Conservation (phyloP, 352 stramenopile genomes). For the Globisporangium radiosum region DNA sequence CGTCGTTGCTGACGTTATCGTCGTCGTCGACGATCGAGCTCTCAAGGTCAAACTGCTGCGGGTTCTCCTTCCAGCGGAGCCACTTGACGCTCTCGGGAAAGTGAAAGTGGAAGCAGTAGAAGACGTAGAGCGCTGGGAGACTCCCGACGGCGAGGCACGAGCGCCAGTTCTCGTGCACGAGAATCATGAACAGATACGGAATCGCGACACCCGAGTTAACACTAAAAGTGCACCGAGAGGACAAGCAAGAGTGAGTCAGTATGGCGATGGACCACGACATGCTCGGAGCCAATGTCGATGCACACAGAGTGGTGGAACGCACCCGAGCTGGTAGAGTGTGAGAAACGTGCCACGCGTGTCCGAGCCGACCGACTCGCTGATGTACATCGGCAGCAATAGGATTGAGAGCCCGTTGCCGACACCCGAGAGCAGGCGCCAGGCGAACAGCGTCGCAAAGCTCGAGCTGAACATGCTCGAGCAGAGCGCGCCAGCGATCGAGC, state of each 20-base stretch:
- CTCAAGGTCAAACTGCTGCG: constrained; percentile 41
- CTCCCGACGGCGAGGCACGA: constrained; percentile 65
- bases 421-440: constrained; percentile 66
- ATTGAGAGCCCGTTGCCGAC: constrained; percentile 83
- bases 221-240: constrained; percentile 14
- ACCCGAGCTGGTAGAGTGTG: constrained; percentile 79
- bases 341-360: constrained; percentile 58
- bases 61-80: constrained; percentile 62
- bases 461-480: constrained; percentile 43
- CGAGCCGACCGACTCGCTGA: constrained; percentile 73
- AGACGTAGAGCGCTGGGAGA: constrained; percentile 65
- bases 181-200: constrained; percentile 78
- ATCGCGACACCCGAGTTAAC: constrained; percentile 72
- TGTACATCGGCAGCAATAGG: constrained; percentile 85
- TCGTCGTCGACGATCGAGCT: constrained; percentile 16
- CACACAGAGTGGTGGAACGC: constrained; percentile 5
- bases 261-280: no score
- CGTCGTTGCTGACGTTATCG: constrained; percentile 4
- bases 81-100: constrained; percentile 80
- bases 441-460: constrained; percentile 53
- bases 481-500: constrained; percentile 62
- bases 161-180: constrained; percentile 70
- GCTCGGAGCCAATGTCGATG: no score
- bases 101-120: constrained; percentile 67
- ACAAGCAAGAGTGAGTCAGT: no score